These are phyloP conservation scores for Mycena latifolia DNA, from an alignment of 768 basidiomycete genomes.

Conservation along the genomic window DNA sequence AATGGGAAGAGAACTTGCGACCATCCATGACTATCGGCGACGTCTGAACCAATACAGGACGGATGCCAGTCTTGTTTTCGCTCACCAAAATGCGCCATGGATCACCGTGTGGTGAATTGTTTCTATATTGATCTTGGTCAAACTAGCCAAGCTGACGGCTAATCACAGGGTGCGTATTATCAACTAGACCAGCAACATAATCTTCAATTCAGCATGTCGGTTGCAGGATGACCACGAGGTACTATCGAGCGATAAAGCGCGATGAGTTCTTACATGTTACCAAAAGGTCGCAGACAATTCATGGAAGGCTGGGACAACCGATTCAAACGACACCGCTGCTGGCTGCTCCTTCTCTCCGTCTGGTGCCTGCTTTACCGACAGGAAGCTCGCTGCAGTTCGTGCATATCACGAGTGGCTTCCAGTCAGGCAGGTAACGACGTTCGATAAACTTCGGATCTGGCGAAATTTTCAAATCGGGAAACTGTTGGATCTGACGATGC, in stretches of 20 bases:
- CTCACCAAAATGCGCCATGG: conserved; percentile 66
- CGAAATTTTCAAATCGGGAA: conserved; percentile 74
- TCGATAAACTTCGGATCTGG: conserved; percentile 71
- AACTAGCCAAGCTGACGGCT: not conserved
- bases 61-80: conserved; percentile 59
- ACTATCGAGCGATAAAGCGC: too few species aligned
- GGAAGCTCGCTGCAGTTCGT: conserved; percentile 69
- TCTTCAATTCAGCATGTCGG: not conserved
- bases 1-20: conserved; percentile 67
- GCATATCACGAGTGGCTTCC: conserved; percentile 76
- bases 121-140: conserved; percentile 2
- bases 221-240: conserved; percentile 65
- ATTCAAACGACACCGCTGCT: conserved; percentile 64
- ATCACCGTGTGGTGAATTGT: conserved; percentile 63
- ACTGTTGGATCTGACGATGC: conserved; percentile 71
- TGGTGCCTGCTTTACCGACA: conserved; percentile 68
- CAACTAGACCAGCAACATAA: not conserved
- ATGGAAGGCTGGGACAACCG: conserved; percentile 68
- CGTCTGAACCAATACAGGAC: conserved; percentile 66
- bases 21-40: conserved; percentile 67
- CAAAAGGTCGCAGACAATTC: conserved; percentile 64
- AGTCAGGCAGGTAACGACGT: conserved; percentile 66
- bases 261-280: too few species aligned
- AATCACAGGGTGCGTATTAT: conserved; percentile 9
- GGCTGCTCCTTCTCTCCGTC: conserved; percentile 66